These are phyloP conservation scores for Tylopilus balloui DNA, from an alignment of 768 basidiomycete species.

Conservation along the genomic window DNA sequence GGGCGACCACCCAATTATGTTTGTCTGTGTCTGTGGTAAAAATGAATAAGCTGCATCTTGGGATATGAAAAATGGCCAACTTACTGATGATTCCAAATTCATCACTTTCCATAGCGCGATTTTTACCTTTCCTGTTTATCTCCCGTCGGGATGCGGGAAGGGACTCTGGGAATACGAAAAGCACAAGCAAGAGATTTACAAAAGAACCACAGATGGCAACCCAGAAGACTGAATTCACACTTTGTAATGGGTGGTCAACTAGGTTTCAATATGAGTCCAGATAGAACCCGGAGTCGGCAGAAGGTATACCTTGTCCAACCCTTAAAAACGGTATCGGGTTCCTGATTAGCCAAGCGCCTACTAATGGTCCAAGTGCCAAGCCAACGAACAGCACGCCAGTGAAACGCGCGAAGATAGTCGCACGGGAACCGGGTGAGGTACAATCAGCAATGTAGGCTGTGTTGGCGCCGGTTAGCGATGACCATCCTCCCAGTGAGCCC, in stretches of 20 bases:
- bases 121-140: slow-evolving; percentile 29
- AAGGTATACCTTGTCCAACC: slow-evolving; percentile 22
- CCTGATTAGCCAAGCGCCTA: slow-evolving; percentile 51
- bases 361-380: slow-evolving; percentile 71
- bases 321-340: slow-evolving; percentile 36
- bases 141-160: slow-evolving; percentile 31
- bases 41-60: background rate
- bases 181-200: slow-evolving; percentile 53
- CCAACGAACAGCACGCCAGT: slow-evolving; percentile 76
- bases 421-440: slow-evolving; percentile 77
- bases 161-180: slow-evolving; percentile 60
- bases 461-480: slow-evolving; percentile 57
- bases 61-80: slow-evolving; percentile 3
- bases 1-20: slow-evolving; percentile 9
- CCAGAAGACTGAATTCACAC: slow-evolving; percentile 52
- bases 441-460: slow-evolving; percentile 71
- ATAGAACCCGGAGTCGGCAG: background rate
- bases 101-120: slow-evolving; percentile 19
- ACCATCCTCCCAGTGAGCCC: slow-evolving; percentile 78
- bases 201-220: slow-evolving; percentile 41
- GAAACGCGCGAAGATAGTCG: slow-evolving; percentile 62
- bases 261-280: slow-evolving; percentile 5
- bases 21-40: background rate
- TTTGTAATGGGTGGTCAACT: slow-evolving; percentile 34
- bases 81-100: slow-evolving; percentile 10